Base-by-base conservation (phyloP, 352 stramenopile genomes). In the Phytophthora megakarya region DNA sequence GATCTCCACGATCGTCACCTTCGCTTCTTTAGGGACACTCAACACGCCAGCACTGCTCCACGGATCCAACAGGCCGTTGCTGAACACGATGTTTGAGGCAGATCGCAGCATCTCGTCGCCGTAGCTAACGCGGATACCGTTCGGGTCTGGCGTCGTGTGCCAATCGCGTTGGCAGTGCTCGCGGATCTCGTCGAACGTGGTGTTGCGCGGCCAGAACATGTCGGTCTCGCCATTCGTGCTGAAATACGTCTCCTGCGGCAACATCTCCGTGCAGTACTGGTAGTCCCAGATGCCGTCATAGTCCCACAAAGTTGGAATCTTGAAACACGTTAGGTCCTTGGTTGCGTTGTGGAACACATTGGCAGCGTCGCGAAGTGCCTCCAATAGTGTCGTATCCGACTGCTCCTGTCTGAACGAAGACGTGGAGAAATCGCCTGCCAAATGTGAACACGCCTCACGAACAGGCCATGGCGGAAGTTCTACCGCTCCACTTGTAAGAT, bases 41-140 rank as follows among this genome's bases (percentile, higher is more conserved):
- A 84, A 80, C 15, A 98, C 91, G 16, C 94, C 95, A 6, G 82
- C 93, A 32, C 85, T 86, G 65, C 78, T 90, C 96, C 96, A 99
- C 5, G 96, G 96, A 61, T 99, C 96, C 5, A 97, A 68, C 15
- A 95, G 68, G 13, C 96, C 96, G 70, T 98, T 98, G 50, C 89
- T 97, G 51, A 98, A 98, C 15, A 99, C 87, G 53, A 99, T 98
- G 59, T 98, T 98, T 28, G 92, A 97, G 21, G 78, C 80, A 7
- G 61, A 75, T 2, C 75, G 67, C 26, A 96, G 53, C 35, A 73
- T 46, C 16, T 61, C 67, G 45, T 93, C 86, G 25, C 89, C 89
- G 55, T 94, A 96, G 48, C 70, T 83, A 28, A 87, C 75, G 37
- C 84, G 84, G 47, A 93, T 92, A 64, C 78, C 90, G 40, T 89